Evolutionary conservation across 2,329 filamentous ascomycete species (phyloP).

Genomic region (Aspergillus sp.): DNA sequence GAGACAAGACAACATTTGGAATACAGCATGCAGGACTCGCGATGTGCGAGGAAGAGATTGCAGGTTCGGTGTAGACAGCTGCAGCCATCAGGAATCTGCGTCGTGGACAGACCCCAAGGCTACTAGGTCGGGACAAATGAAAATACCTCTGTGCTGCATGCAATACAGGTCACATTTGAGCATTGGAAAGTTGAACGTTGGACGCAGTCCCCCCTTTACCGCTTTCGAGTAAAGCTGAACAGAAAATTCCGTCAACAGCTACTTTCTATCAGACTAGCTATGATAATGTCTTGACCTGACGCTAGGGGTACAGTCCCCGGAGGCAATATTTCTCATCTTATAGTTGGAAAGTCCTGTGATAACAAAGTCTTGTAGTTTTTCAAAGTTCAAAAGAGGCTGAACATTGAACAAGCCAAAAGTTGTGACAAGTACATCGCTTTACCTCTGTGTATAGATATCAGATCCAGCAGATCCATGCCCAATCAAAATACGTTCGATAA

Average conservation of each 20-base stretch:
- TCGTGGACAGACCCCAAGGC: not conserved
- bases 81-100: not conserved
- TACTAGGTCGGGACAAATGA: not conserved
- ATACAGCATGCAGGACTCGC: not conserved
- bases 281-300: not conserved
- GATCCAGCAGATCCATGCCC: slow-evolving; percentile 13
- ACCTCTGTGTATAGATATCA: not conserved
- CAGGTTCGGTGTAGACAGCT: not conserved
- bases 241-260: not conserved
- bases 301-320: not conserved
- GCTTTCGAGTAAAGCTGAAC: not conserved
- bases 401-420: not conserved
- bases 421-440: not conserved
- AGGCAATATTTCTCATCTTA: too few species aligned
- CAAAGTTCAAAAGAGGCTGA: not conserved
- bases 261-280: not conserved
- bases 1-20: slow-evolving; percentile 19
- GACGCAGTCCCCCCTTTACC: too few species aligned
- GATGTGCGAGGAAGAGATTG: not conserved
- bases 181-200: not conserved
- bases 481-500: not conserved
- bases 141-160: not conserved
- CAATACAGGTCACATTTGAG: slow-evolving; percentile 9
- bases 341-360: too few species aligned
- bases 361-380: not conserved